Evolutionary conservation across 1,284 basidiomycete species (phyloP), one percentile per base, ranked within the genome.

Genomic region (Leccinum fallax): DNA sequence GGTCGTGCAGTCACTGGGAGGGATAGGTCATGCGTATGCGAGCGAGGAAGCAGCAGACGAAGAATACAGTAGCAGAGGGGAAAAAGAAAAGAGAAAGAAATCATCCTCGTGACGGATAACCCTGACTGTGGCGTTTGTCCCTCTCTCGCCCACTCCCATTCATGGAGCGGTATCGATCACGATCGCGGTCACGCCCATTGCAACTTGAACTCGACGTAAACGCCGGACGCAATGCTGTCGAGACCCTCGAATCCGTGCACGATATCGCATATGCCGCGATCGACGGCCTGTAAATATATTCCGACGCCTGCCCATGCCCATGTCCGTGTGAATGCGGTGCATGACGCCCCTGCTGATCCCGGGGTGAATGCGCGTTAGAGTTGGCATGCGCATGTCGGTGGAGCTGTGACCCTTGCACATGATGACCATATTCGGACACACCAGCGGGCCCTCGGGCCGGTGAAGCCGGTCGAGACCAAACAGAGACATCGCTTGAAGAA

Each of bases 171-270:
- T 68, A 71, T n/a, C 66, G 64, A 46, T 64, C 66, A 2, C 65
- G 65, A 13, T 68, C 67, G 3, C 69, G 67, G 16, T 71, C 67
- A 59, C 68, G 70, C 34, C 10, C 54, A 21, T 34, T 28, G 21
- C 52, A 71, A 10, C 34, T 61, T 40, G 70, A 55, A 8, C 6
- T 62, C 56, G 71, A 72, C 55, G 71, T 71, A 67, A 72, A 72
- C 26, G 74, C 71, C 19, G 71, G 71, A 5, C 74, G 71, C 54
- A 72, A 53, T 3, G 74, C 74, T 2, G 71, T 72, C 60, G 74
- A 75, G 10, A 75, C 74, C 64, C 69, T 68, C 16, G 72, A 67
- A 62, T 72, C 71, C 4, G 74, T 72, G 4, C 73, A 75, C 5
- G 71, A 72, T 26, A 74, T 70, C 8, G 72, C 71, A 57, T 75